Conservation (phyloP, 495 filamentous ascomycete genomes). For the Penicillium soppii region DNA sequence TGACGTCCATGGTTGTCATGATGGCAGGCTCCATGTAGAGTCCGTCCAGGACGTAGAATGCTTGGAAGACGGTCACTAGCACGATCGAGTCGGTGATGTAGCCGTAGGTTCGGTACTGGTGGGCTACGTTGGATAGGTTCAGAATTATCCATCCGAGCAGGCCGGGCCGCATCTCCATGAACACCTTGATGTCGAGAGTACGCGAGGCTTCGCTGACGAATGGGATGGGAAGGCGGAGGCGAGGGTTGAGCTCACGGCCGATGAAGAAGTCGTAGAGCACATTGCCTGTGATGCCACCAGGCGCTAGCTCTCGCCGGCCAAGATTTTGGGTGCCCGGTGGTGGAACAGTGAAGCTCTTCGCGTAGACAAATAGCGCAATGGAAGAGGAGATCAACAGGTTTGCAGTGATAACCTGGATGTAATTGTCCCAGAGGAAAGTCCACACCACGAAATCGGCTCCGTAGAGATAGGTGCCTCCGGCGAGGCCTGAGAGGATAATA, state of each 20-base stretch:
- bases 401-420: conserved; percentile 77
- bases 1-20: conserved; percentile 95
- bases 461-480: conserved; percentile 70
- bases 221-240: conserved; percentile 72
- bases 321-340: conserved; percentile 56
- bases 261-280: conserved; percentile 96
- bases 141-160: conserved; percentile 87
- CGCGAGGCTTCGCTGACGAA: conserved; percentile 51
- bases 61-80: conserved; percentile 75
- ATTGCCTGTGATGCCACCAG: conserved; percentile 81
- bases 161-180: conserved; percentile 87
- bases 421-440: conserved; percentile 92
- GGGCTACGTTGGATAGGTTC: conserved; percentile 80
- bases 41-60: conserved; percentile 80
- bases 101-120: conserved; percentile 82
- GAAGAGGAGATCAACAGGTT: conserved; percentile 72
- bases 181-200: conserved; percentile 87
- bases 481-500: conserved; percentile 63
- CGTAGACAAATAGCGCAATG: conserved; percentile 74
- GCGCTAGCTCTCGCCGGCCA: conserved; percentile 72
- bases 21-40: conserved; percentile 91
- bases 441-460: conserved; percentile 83
- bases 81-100: conserved; percentile 86
- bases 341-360: conserved; percentile 77
- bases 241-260: conserved; percentile 93